Evolutionary conservation across 768 basidiomycete species (phyloP), one percentile per base, ranked within the genome.

Genomic region (Psilocybe azurescens): DNA sequence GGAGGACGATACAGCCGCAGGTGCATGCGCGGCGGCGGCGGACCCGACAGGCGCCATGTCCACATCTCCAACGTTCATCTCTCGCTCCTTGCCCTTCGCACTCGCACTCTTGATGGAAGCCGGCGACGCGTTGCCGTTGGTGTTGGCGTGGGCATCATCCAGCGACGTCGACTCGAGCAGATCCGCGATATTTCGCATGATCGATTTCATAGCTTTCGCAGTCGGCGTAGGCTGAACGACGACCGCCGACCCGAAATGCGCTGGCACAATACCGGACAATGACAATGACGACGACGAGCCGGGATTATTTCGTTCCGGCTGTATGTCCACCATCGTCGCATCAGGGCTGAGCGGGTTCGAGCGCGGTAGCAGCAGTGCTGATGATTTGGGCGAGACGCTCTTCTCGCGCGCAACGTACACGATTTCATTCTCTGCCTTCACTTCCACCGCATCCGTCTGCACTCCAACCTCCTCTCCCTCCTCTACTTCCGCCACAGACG

Each of bases 181-280:
- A 46, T 71, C 67, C 5, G 66, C 61, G 51, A 71, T 69, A 48
- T 68, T 66, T 38, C 67, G 60, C 62, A 71, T 68, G 59, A 71
- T 65, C 1, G 67, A 65, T 50, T 59, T 61, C 58, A 71, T 65
- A 3, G 62, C 65, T 39, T 58, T 61, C 32, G 66, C 53, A 6
- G 69, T 65, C 14, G 69, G 60, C 16, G 54, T 55, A 8, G 32
- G n/a, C 13, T 24, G 41, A 48, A 39, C 24, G 1, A 24, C 24
- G n/a, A n/a, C n/a, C 24, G 24, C 24, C 24, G 24, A 2, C 24
- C 24, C 24, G 24, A 24, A 24, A 1, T 24, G 24, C 24, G 24
- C 24, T 24, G 24, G 24, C 24, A 24, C 24, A 24, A 24, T 24
- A 24, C 24, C 24, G 24, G 24, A 24, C 24, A 24, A 24, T 24